These are phyloP conservation scores for Metarhizium sp. DNA, from an alignment of 2,329 filamentous ascomycete species.

Conservation along the genomic window DNA sequence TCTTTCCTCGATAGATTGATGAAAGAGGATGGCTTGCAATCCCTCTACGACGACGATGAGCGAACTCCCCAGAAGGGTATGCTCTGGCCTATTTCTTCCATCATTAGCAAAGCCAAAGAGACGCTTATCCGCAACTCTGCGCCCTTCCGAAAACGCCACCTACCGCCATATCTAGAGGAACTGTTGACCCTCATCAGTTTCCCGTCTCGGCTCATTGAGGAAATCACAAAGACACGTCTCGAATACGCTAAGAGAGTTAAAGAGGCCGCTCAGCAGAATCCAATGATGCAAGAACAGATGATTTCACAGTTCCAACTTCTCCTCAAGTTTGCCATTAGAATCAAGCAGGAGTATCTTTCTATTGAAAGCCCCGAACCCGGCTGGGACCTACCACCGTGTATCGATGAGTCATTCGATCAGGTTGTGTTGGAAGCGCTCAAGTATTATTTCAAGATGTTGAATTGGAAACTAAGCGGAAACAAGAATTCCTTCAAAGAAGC, in stretches of 20 bases:
- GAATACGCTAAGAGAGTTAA: conserved; percentile 93
- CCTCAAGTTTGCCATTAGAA: conserved; percentile 80
- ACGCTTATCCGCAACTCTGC: conserved; percentile 81
- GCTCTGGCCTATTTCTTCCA: conserved; percentile 70
- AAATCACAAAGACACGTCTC: conserved; percentile 87
- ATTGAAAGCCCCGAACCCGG: conserved; percentile 82
- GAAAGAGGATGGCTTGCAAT: conserved; percentile 92
- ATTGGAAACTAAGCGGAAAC: conserved; percentile 95
- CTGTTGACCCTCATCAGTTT: conserved; percentile 95
- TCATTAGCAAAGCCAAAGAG: conserved; percentile 88
- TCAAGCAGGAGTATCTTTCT: conserved; percentile 79
- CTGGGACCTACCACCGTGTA: conserved; percentile 92
- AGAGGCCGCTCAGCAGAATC: conserved; percentile 82
- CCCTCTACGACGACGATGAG: conserved; percentile 66
- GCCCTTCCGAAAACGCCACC: conserved; percentile 76
- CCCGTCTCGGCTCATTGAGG: conserved; percentile 87
- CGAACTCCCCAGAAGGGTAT: conserved; percentile 55
- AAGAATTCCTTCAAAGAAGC: conserved; percentile 99
- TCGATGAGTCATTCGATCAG: conserved; percentile 91
- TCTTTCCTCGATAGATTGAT: conserved; percentile 91
- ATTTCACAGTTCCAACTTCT: conserved; percentile 93
- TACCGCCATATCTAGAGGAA: conserved; percentile 95
- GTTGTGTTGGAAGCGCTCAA: conserved; percentile 88
- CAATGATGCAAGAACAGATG: conserved; percentile 96
- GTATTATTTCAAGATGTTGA: conserved; percentile 98